Evolutionary conservation across 2,329 filamentous ascomycete species (phyloP).

Genomic region (Trichoderma asperellum): DNA sequence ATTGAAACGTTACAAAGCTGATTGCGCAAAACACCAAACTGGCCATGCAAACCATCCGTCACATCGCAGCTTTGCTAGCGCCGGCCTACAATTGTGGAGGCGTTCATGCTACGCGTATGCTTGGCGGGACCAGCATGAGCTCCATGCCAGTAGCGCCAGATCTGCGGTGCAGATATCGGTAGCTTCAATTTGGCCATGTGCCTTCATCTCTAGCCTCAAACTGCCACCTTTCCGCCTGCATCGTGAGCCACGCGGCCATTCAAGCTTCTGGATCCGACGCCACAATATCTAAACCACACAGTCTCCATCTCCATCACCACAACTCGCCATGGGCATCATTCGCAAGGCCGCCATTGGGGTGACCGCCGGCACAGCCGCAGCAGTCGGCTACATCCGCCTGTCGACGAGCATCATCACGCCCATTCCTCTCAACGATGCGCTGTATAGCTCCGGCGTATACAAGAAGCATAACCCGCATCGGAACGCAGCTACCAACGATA

Average conservation of each 20-base stretch:
- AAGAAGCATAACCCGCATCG: slow-evolving; percentile 62
- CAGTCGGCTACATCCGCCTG: slow-evolving; percentile 16
- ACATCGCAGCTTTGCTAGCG: neutral
- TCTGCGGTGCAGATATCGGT: neutral
- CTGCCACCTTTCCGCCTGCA: neutral
- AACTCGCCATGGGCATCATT: slow-evolving; percentile 1
- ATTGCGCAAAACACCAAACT: neutral
- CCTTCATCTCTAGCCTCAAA: neutral
- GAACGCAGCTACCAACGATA: slow-evolving; percentile 67
- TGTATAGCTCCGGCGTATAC: slow-evolving; percentile 46
- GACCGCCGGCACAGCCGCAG: slow-evolving; percentile 16
- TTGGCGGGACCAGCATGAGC: neutral
- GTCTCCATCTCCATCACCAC: no score
- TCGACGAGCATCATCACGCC: slow-evolving; percentile 22
- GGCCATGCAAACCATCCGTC: no score
- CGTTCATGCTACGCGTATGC: neutral
- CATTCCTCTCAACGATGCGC: slow-evolving; percentile 17
- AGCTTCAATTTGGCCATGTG: neutral
- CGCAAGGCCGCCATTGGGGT: slow-evolving; percentile 12
- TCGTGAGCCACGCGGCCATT: neutral
- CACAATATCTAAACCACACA: neutral
- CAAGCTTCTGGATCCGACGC: neutral
- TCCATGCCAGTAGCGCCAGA: neutral
- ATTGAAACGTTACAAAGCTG: no score
- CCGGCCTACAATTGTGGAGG: neutral